These are phyloP conservation scores for Penicillium paradoxum DNA, from an alignment of 495 filamentous ascomycete species.

Conservation along the genomic window DNA sequence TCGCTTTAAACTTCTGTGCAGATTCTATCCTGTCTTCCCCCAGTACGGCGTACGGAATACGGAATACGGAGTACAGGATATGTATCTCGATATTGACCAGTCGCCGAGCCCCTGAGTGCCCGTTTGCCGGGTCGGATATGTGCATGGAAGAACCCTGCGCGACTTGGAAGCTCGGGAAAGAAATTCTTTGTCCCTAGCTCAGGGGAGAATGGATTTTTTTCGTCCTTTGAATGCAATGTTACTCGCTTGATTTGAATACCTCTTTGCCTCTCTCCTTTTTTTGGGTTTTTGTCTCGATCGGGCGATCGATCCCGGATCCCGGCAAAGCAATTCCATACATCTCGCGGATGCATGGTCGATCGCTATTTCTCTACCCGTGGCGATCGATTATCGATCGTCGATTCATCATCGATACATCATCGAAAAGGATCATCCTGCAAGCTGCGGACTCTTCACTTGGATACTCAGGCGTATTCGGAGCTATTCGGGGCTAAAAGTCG, in stretches of 20 bases:
- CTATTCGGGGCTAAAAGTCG: too few relatives aligned
- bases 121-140: slow-evolving; percentile 15
- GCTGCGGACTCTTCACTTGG: too few relatives aligned
- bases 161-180: slow-evolving; percentile 3
- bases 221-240: background rate
- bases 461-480: too few relatives aligned
- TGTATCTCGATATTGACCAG: slow-evolving; percentile 11
- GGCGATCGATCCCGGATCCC: background rate
- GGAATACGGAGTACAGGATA: background rate
- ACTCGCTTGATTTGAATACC: background rate
- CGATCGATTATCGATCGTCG: slow-evolving; percentile 24
- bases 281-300: background rate
- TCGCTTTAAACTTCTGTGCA: background rate
- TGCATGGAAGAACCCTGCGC: slow-evolving; percentile 11
- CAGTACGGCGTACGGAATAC: too few relatives aligned
- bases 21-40: background rate
- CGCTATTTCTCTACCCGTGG: slow-evolving; percentile 8
- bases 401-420: slow-evolving; percentile 18
- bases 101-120: background rate
- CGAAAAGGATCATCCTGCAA: slow-evolving; percentile 20
- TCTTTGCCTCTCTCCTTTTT: slow-evolving; percentile 6
- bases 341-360: slow-evolving; percentile 10
- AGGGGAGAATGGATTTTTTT: background rate
- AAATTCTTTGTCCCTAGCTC: background rate
- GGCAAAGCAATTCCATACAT: slow-evolving; percentile 2